Percentiles rank a stretch among this genome's conserved stretches.
Conservation (phyloP, 345 rosid genomes). For the Eucalyptus pauciflora region DNA sequence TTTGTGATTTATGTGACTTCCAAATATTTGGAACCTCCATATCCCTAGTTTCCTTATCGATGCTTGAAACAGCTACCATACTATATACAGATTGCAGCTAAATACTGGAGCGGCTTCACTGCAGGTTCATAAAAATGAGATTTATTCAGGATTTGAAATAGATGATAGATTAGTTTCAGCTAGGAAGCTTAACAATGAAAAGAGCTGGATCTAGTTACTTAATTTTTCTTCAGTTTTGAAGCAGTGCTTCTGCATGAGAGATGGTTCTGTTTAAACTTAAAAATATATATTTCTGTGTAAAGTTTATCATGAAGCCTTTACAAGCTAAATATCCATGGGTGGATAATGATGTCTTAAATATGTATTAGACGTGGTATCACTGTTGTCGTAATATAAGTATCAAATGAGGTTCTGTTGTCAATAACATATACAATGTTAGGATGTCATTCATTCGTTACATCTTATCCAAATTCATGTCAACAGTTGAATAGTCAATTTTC, state of each 20-base stretch:
- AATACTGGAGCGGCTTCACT: background rate
- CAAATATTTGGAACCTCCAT: background rate
- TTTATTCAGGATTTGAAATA: background rate
- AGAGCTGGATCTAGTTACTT: background rate
- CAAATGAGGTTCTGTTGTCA: background rate
- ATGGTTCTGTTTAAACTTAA: background rate
- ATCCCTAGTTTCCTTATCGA: background rate
- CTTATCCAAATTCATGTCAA: background rate
- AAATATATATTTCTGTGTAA: background rate
- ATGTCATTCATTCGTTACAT: background rate
- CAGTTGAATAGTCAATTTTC: background rate
- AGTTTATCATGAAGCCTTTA: background rate
- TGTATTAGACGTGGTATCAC: background rate
- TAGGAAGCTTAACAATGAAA: background rate
- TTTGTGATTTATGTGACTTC: background rate
- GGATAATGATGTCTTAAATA: background rate
- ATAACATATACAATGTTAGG: background rate
- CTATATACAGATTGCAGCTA: background rate
- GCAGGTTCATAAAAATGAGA: background rate
- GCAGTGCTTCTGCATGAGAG: background rate
- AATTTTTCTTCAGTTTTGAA: background rate
- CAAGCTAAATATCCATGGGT: background rate
- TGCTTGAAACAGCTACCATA: background rate
- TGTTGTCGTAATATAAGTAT: background rate
- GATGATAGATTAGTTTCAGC: background rate